Percentiles rank a stretch among this genome's conserved stretches.
These are phyloP conservation scores for Suillus americanus DNA, from an alignment of 768 basidiomycete genomes.

Conservation along the genomic window DNA sequence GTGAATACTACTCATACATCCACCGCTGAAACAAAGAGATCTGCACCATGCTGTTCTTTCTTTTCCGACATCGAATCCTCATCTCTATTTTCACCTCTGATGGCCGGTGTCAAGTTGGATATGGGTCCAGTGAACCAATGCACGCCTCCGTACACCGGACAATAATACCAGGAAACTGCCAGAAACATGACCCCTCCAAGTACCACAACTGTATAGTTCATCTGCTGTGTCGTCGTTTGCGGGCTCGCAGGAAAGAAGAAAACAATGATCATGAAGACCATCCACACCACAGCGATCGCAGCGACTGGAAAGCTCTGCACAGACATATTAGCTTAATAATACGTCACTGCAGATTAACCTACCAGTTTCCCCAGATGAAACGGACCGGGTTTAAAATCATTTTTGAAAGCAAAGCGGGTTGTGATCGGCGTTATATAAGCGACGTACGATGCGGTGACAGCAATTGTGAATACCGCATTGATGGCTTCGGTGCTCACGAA, in stretches of 20 bases:
- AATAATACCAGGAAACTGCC: constrained; percentile 8
- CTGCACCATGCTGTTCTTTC: not conserved
- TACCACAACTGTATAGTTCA: constrained; percentile 15
- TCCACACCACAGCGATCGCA: constrained; percentile 32
- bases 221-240: not conserved
- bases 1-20: not conserved
- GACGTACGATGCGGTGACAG: not conserved
- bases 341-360: not conserved
- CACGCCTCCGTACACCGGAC: constrained; percentile 25
- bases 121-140: constrained; percentile 31
- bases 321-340: not conserved
- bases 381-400: not conserved
- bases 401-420: not conserved
- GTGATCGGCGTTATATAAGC: not conserved
- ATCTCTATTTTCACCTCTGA: not conserved
- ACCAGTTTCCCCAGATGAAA: not conserved
- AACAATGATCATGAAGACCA: constrained; percentile 35
- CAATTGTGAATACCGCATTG: not conserved
- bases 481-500: not conserved
- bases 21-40: not conserved
- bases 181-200: constrained; percentile 31
- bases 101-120: constrained; percentile 8
- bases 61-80: not conserved
- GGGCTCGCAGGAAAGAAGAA: constrained; percentile 20
- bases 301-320: constrained; percentile 29